Conservation (phyloP, 2,329 filamentous ascomycete species). For the Diaporthe citriasiana region DNA sequence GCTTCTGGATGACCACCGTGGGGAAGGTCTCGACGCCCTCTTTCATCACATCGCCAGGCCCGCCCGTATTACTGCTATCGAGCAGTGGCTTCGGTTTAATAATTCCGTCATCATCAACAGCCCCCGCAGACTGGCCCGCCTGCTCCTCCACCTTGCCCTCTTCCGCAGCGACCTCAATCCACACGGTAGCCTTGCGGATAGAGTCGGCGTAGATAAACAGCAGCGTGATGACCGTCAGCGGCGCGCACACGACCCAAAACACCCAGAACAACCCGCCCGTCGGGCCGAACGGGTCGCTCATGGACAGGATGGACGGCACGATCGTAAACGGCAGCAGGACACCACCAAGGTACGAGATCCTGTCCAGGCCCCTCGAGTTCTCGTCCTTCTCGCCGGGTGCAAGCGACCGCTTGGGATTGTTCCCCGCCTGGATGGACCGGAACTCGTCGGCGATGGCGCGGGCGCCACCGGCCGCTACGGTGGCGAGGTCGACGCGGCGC, state of each 20-base stretch:
- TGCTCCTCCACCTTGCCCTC: slow-evolving; percentile 26
- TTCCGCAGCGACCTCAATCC: slow-evolving; percentile 57
- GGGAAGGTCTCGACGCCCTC: slow-evolving; percentile 17
- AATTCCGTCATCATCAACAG: neutral
- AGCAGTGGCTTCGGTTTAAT: slow-evolving; percentile 14
- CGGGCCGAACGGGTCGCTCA: slow-evolving; percentile 60
- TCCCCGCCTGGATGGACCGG: slow-evolving; percentile 4
- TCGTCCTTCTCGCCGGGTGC: slow-evolving; percentile 46
- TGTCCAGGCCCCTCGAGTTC: slow-evolving; percentile 58
- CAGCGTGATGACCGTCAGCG: slow-evolving; percentile 56
- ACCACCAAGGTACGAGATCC: slow-evolving; percentile 65
- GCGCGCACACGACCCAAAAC: slow-evolving; percentile 61
- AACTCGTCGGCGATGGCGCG: neutral
- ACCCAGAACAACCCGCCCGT: slow-evolving; percentile 60
- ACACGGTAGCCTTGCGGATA: slow-evolving; percentile 61
- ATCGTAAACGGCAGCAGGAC: slow-evolving; percentile 63
- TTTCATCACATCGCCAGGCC: neutral
- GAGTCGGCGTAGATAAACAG: slow-evolving; percentile 64
- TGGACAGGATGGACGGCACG: slow-evolving; percentile 62
- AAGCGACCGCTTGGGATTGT: neutral
- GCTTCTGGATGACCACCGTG: slow-evolving; percentile 18
- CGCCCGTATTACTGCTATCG: neutral
- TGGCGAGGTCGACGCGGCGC: slow-evolving; percentile 46
- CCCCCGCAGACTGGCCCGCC: slow-evolving; percentile 1
- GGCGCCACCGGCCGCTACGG: slow-evolving; percentile 13